Base-by-base conservation (phyloP, 805 yeast genomes). In the Candida ficus region DNA sequence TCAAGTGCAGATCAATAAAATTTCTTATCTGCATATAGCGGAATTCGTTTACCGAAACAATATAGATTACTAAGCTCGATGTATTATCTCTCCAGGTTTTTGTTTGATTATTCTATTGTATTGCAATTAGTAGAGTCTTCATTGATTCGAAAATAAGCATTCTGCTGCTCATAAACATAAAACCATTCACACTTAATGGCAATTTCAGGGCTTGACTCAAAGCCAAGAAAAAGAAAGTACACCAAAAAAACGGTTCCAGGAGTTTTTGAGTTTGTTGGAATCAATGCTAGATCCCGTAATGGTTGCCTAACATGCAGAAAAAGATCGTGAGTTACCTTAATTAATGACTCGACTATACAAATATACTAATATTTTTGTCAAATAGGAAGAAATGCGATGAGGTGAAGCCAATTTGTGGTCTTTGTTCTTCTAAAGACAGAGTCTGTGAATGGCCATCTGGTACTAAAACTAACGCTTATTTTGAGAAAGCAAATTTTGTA, bases 241-340 rank as follows among this genome's bases (percentile, higher is more conserved):
- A 34, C 29, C 34, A 29, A 18, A 25, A 37, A 29, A 18, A 29
- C n/a, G 12, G 29, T 19, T 12, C 39, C 39, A n/a, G 39, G 39
- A 13, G 20, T 26, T 23, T 37, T 37, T 23, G 28, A 37, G 12
- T 37, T 37, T 23, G 39, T 37, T 21, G 39, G 39, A n/a, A 29
- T 29, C 13, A 37, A 10, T 17, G 39, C 39, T 21, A 37, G 39
- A 17, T 37, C 39, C n/a, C 34, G 39, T 16, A 37, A 37, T 29
- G 39, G 39, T 7, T 37, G 39, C 29, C 17, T 37, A 18, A 23
- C 39, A 13, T 37, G 39, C 16, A 23, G 25, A 13, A 29, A 23
- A 22, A 37, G 39, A 37, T 37, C 39, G 39, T 37, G 29, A 37
- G 39, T 37, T 22, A n/a, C n/a, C n/a, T n/a, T n/a, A n/a, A n/a